These are phyloP conservation scores for Aspergillus vadensis DNA, from an alignment of 2,329 filamentous ascomycete species.

Conservation along the genomic window DNA sequence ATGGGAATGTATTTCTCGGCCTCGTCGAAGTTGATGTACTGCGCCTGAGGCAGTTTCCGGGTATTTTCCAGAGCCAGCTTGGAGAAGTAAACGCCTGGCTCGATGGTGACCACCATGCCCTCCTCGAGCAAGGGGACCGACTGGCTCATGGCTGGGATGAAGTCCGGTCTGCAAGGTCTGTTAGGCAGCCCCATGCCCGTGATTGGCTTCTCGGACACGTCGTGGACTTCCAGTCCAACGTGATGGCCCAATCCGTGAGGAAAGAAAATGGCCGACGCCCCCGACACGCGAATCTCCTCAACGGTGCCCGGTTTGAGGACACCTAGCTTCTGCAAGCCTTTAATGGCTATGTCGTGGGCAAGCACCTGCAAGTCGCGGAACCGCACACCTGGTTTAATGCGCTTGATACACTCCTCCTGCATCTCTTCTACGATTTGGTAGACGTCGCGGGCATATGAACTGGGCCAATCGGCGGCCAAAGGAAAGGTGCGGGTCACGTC, in stretches of 20 bases:
- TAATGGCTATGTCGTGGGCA: conserved; percentile 79
- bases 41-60: conserved; percentile 31
- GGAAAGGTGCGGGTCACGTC: conserved; percentile 86
- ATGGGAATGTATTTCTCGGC: conserved; percentile 44
- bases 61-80: conserved; percentile 40
- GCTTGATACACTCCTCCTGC: conserved; percentile 75
- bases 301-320: conserved; percentile 67
- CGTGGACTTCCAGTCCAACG: conserved; percentile 51
- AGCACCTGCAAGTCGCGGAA: conserved; percentile 82
- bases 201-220: conserved; percentile 42
- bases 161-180: conserved; percentile 24
- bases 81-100: conserved; percentile 55
- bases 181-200: conserved; percentile 29
- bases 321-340: conserved; percentile 73
- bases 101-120: conserved; percentile 60
- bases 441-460: conserved; percentile 68
- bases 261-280: conserved; percentile 44
- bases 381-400: conserved; percentile 70
- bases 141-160: conserved; percentile 27
- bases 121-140: conserved; percentile 47
- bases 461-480: conserved; percentile 64
- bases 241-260: conserved; percentile 61
- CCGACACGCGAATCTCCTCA: conserved; percentile 48
- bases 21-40: conserved; percentile 44
- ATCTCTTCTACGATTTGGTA: conserved; percentile 85